Conservation (phyloP, 371 early-diverging fungal species). For the Batkoa obscura region DNA sequence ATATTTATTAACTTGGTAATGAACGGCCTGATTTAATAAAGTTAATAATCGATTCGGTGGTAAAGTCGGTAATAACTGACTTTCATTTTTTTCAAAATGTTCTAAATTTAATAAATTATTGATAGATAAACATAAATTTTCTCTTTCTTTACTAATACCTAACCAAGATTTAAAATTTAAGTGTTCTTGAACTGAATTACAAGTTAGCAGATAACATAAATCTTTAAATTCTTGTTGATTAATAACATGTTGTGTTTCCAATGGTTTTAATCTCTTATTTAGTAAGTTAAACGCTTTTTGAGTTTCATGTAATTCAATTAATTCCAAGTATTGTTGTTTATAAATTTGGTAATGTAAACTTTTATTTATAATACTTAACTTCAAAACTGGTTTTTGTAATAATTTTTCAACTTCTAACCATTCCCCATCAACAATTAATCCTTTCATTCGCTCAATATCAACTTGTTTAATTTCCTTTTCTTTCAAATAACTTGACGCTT, state of each 20-base stretch:
- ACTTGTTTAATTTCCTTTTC: constrained; percentile 66
- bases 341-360: constrained; percentile 80
- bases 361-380: constrained; percentile 36
- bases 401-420: constrained; percentile 87
- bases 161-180: constrained; percentile 87
- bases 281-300: constrained; percentile 90
- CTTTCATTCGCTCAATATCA: constrained; percentile 54
- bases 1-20: constrained; percentile 67
- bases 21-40: constrained; percentile 77
- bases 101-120: constrained; percentile 82
- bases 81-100: constrained; percentile 30
- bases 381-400: constrained; percentile 53
- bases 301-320: constrained; percentile 79
- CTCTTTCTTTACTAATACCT: constrained; percentile 73
- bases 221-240: constrained; percentile 82
- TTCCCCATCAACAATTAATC: constrained; percentile 58
- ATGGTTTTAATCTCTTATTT: constrained; percentile 78
- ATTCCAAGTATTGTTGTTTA: constrained; percentile 88
- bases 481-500: constrained; percentile 59
- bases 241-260: constrained; percentile 56
- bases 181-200: constrained; percentile 81
- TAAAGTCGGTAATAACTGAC: constrained; percentile 31
- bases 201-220: constrained; percentile 81
- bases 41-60: constrained; percentile 67
- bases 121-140: constrained; percentile 72